Evolutionary conservation across 176 grass and related monocot species (phyloP), one percentile per base, ranked within the genome.

Genomic region (Thinopyrum elongatum): DNA sequence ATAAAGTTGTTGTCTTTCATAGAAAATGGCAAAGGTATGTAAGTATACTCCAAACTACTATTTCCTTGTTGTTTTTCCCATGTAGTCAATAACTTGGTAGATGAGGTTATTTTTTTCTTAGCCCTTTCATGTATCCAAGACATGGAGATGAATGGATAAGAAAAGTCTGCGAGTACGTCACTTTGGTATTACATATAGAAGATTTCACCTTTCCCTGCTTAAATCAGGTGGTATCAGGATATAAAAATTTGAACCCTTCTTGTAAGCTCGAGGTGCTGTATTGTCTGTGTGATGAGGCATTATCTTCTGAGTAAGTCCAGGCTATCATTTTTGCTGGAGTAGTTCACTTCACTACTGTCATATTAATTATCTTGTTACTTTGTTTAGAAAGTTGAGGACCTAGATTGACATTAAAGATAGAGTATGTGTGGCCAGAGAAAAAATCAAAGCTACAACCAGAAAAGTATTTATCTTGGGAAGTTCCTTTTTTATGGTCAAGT

Each of bases 1-100:
- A 94, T 94, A 39, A 94, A 49, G 84, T 68, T 98, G 57, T 80
- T 95, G 29, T 94, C 74, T 61, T n/a, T 91, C 39, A 90, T 95
- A 59, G 80, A 81, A 76, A 88, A 82, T 76, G 93, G 86, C 29
- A 81, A 25, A 77, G 84, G 73, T 2, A 82, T 74, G 95, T 98
- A 88, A 80, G 68, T 73, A 74, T 44, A 90, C 31, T 16, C 27
- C n/a, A 82, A 57, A 21, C 42, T 5, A 4, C 58, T 86, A 64
- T 41, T 64, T 80, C 8, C 25, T 35, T 74, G 17, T 23, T 86
- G 23, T 82, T 79, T 39, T 69, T 13, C 60, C 35, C 16, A 30
- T 72, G 61, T 44, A 41, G 49, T 53, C 77, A 31, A 31, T 49
- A 80, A 79, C 35, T 83, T 21, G 63, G 35, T 69, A 65, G 23